Evolutionary conservation across 306 rosid genomes (phyloP).

Genomic region (Argentina anserina): DNA sequence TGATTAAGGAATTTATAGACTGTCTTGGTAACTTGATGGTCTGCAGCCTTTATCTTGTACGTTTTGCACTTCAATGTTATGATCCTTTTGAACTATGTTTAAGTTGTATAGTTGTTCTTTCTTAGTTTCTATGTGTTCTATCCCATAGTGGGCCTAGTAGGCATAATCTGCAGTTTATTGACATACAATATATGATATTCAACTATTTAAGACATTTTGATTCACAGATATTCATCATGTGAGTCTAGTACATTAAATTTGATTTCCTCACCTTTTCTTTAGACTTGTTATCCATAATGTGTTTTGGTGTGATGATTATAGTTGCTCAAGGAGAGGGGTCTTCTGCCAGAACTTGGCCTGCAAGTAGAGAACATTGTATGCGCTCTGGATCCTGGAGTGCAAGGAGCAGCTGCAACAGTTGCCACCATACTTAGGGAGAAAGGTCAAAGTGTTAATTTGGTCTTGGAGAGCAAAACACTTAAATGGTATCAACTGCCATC

Average conservation of each 20-base stretch:
- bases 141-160: neutral
- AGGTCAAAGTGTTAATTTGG: conserved; percentile 82
- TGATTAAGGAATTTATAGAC: neutral
- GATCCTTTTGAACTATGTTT: neutral
- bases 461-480: conserved; percentile 87
- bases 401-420: conserved; percentile 80
- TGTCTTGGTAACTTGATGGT: neutral
- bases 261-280: neutral
- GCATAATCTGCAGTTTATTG: neutral
- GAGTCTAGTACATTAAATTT: neutral
- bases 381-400: conserved; percentile 83
- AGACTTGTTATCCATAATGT: neutral
- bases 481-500: conserved; percentile 58
- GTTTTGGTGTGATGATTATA: conserved; percentile 17
- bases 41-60: neutral
- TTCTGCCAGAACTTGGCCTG: conserved; percentile 63
- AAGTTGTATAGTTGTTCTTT: neutral
- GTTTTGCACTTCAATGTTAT: neutral
- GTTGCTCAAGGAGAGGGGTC: conserved; percentile 92
- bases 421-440: conserved; percentile 74
- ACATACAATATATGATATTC: neutral
- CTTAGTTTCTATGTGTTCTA: neutral
- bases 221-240: neutral
- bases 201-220: conserved; percentile 6
- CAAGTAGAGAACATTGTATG: conserved; percentile 71